Conservation (phyloP, 805 yeast species). For the Metschnikowia colocasiae region DNA sequence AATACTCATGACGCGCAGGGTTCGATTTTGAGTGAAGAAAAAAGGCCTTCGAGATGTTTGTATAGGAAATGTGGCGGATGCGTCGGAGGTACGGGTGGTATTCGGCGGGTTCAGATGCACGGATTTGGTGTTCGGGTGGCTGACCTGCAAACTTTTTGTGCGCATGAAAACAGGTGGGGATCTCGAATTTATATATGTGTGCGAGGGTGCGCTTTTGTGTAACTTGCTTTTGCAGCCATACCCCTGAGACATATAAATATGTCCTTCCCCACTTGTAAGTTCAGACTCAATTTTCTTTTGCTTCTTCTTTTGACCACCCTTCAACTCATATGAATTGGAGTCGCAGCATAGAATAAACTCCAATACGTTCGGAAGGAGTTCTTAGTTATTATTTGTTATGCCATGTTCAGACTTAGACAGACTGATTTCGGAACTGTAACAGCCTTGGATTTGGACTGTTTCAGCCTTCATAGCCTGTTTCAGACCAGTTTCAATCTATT, state of each 20-base stretch:
- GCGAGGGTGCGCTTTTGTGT: slow-evolving; percentile 4
- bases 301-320: no score
- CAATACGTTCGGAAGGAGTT: no score
- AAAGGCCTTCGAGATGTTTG: no score
- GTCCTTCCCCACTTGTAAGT: neutral
- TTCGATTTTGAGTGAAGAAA: neutral
- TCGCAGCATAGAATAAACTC: no score
- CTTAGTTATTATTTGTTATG: no score
- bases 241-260: neutral
- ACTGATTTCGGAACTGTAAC: no score
- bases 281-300: no score
- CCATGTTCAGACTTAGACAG: no score
- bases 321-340: no score
- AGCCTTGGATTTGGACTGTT: no score
- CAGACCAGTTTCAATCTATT: no score
- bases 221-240: slow-evolving; percentile 4
- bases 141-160: neutral
- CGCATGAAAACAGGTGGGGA: neutral
- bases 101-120: neutral
- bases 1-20: slow-evolving; percentile 3
- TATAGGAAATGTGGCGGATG: neutral
- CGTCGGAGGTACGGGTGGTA: neutral
- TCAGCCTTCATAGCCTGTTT: no score
- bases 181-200: neutral
- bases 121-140: neutral